Base-by-base conservation (phyloP, 1,284 basidiomycete genomes). In the Cryptococcus depauperatus region DNA sequence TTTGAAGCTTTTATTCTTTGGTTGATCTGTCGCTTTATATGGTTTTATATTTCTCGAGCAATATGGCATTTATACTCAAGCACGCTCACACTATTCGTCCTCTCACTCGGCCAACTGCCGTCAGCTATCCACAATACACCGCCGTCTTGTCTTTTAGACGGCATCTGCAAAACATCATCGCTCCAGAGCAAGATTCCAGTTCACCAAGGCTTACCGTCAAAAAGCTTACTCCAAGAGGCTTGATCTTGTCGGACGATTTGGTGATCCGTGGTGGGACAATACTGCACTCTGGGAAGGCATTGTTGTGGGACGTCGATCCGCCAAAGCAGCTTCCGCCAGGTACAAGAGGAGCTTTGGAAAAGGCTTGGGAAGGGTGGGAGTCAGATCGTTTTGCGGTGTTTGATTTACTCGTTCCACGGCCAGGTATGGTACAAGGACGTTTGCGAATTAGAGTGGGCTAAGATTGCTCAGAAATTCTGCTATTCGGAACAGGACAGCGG, bases 281-380 rank as follows among this genome's bases (percentile, higher is more conserved):
- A 13, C 84, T 98, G 52, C 67, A 93, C 4, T 85, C 90, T 55
- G 88, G 87, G 5, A 79, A 84, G 41, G 85, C 88, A 0, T 84
- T 92, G 44, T 67, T 97, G 28, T 98, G 92, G 92, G 82, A 96
- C 61, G 83, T 86, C 1, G 84, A 85, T 1, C 65, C 73, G 4
- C 76, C 73, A 8, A 6, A 16, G 6, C 63, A 74, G 1, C 82
- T 80, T 73, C 59, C 59, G 37, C 52, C 50, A 22, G 48, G 27
- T 23, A 47, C 34, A 33, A 46, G 22, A 8, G 56, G 65, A 30
- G 47, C 51, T 29, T 22, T 48, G 47, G 64, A 40, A 40, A 54
- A 41, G 51, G 68, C 61, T 18, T 74, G 77, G 33, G 61, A 70
- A 29, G 75, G 66, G 5, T 95, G 89, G 89, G 72, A 61, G 7